Percentiles rank a stretch among this genome's conserved stretches.
These are phyloP conservation scores for Quercus dentata DNA, from an alignment of 306 rosid genomes.

Conservation along the genomic window DNA sequence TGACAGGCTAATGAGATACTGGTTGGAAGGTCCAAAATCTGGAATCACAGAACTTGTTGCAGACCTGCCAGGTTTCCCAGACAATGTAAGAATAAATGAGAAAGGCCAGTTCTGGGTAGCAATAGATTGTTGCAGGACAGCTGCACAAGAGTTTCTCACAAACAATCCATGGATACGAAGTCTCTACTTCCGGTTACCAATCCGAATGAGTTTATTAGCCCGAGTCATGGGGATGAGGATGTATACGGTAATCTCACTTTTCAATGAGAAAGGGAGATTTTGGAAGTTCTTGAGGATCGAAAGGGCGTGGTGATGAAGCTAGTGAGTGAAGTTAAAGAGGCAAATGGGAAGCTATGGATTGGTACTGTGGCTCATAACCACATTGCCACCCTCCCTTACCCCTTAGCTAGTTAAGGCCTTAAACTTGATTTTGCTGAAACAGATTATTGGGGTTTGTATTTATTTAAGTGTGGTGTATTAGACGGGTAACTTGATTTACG, in stretches of 20 bases:
- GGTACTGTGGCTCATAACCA: constrained; percentile 97
- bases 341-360: constrained; percentile 78
- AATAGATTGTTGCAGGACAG: constrained; percentile 86
- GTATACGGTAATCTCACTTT: constrained; percentile 68
- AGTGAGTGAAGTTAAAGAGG: constrained; percentile 85
- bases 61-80: constrained; percentile 83
- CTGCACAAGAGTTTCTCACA: constrained; percentile 61
- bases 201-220: constrained; percentile 62
- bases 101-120: constrained; percentile 87
- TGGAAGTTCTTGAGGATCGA: constrained; percentile 81
- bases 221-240: constrained; percentile 77
- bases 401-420: constrained; percentile 14
- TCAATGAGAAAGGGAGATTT: constrained; percentile 53
- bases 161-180: constrained; percentile 79
- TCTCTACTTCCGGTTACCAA: constrained; percentile 70
- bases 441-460: neutral
- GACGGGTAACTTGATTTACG: neutral
- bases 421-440: neutral
- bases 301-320: constrained; percentile 72
- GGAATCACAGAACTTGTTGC: constrained; percentile 55
- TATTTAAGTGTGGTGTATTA: neutral
- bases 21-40: constrained; percentile 58
- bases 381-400: constrained; percentile 77
- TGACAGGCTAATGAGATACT: constrained; percentile 59
- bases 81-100: constrained; percentile 77